Conservation (phyloP, 495 filamentous ascomycete genomes). For the Penicillium argentinense region DNA sequence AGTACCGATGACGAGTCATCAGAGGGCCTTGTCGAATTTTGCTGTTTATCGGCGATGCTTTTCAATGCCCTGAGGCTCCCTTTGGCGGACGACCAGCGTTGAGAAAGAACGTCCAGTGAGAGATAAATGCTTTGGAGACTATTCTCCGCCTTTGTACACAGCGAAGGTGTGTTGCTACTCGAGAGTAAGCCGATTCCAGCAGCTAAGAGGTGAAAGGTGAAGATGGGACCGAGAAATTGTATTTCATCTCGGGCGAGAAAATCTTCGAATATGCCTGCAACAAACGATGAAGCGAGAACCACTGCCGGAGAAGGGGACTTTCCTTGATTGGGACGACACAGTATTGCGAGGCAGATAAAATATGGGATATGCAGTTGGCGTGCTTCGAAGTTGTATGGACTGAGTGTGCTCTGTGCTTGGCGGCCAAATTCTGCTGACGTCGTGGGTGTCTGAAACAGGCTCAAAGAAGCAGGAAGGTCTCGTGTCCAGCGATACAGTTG, state of each 20-base stretch:
- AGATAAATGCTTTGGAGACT: constrained; percentile 20
- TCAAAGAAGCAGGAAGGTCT: constrained; percentile 16
- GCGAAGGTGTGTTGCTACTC: constrained; percentile 4
- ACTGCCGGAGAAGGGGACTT: constrained; percentile 16
- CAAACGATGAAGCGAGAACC: constrained; percentile 21
- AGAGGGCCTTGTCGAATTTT: neutral
- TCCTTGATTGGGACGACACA: constrained; percentile 20
- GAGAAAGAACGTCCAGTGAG: constrained; percentile 23
- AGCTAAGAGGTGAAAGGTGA: constrained; percentile 27
- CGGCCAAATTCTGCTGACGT: neutral
- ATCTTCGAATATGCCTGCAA: constrained; percentile 27
- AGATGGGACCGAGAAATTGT: constrained; percentile 23
- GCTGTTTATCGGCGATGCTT: constrained; percentile 20
- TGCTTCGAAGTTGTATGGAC: constrained; percentile 22
- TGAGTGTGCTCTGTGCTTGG: neutral
- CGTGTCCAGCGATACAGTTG: constrained; percentile 21
- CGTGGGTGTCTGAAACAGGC: constrained; percentile 8
- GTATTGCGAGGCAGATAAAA: constrained; percentile 24
- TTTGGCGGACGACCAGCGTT: constrained; percentile 26
- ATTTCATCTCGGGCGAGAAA: constrained; percentile 28
- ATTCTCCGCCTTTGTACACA: constrained; percentile 14
- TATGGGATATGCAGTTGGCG: constrained; percentile 26
- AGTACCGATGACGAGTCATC: neutral
- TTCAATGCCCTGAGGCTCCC: constrained; percentile 19
- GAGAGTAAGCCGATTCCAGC: constrained; percentile 27